A percentile compares a stretch with the other conserved stretches of the same genome.
These are phyloP conservation scores for Stevia rebaudiana DNA, from an alignment of 140 eudicot genomes.

Conservation along the genomic window DNA sequence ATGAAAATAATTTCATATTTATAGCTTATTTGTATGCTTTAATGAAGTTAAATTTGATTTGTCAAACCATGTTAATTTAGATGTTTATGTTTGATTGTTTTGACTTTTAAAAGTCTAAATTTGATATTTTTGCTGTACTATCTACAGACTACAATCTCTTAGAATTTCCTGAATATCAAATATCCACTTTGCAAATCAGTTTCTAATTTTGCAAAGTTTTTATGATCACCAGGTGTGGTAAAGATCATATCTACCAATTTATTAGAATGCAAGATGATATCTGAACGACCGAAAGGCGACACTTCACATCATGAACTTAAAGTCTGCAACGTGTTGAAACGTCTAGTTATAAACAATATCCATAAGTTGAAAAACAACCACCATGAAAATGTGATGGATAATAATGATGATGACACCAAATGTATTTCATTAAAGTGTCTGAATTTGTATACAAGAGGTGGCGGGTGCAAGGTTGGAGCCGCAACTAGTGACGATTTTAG, in stretches of 20 bases:
- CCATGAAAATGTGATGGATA: constrained; percentile 41
- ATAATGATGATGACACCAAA: constrained; percentile 37
- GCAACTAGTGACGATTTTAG: constrained; percentile 60
- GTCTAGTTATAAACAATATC: constrained; percentile 43
- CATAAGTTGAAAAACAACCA: constrained; percentile 44
- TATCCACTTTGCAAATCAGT: background rate
- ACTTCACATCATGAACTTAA: constrained; percentile 37
- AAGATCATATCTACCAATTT: constrained; percentile 4
- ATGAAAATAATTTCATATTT: background rate
- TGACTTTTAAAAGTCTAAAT: background rate
- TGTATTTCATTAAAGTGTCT: constrained; percentile 70
- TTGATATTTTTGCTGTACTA: background rate
- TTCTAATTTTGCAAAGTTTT: background rate
- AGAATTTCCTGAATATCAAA: background rate
- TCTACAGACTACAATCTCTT: background rate
- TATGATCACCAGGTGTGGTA: constrained; percentile 23
- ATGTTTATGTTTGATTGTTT: background rate
- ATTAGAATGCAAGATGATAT: constrained; percentile 39
- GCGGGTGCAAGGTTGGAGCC: constrained; percentile 89
- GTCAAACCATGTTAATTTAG: constrained; percentile 3
- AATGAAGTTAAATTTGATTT: background rate
- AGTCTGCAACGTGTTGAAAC: constrained; percentile 47
- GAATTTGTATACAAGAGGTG: constrained; percentile 55
- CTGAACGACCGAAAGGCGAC: constrained; percentile 39
- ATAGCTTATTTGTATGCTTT: background rate